Conservation (phyloP, 2,329 filamentous ascomycete species). For the Cercospora berteroae region DNA sequence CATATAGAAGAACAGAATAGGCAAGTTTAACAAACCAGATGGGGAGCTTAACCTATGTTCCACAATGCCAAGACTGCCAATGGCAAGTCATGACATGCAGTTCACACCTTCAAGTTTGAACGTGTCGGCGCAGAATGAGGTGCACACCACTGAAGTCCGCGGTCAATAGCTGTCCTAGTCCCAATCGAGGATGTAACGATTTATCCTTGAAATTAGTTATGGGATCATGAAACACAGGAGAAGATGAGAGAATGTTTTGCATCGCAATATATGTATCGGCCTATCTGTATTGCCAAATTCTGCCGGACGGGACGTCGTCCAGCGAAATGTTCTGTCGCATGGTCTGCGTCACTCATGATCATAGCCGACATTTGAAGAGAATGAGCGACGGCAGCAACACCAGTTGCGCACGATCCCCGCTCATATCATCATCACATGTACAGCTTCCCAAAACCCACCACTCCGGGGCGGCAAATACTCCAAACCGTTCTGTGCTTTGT, state of each 20-base stretch:
- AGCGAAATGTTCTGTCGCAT: slow-evolving; percentile 5
- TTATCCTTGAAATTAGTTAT: not conserved
- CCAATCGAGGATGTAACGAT: not conserved
- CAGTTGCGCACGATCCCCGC: slow-evolving; percentile 16
- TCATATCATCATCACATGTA: not conserved
- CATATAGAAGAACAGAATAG: not conserved
- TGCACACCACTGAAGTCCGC: not conserved
- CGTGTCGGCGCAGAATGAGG: not conserved
- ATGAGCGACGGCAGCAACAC: slow-evolving; percentile 19
- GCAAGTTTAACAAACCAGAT: not conserved
- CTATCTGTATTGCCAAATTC: slow-evolving; percentile 10
- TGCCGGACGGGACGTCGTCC: not conserved
- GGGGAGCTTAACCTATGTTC: not conserved
- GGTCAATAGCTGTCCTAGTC: not conserved
- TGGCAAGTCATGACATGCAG: not conserved
- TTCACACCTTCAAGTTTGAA: not conserved
- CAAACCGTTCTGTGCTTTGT: slow-evolving; percentile 10
- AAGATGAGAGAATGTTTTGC: not conserved
- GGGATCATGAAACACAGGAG: not conserved
- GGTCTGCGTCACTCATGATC: slow-evolving; percentile 19
- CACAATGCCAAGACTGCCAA: not conserved
- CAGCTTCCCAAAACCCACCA: slow-evolving; percentile 13
- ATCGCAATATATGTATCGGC: slow-evolving; percentile 1
- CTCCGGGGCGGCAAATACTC: slow-evolving; percentile 10
- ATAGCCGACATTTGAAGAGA: slow-evolving; percentile 3